A percentile compares a stretch with the other conserved stretches of the same genome.
These are phyloP conservation scores for Chaetothyriales sp. DNA, from an alignment of 2,329 filamentous ascomycete genomes.

Conservation along the genomic window DNA sequence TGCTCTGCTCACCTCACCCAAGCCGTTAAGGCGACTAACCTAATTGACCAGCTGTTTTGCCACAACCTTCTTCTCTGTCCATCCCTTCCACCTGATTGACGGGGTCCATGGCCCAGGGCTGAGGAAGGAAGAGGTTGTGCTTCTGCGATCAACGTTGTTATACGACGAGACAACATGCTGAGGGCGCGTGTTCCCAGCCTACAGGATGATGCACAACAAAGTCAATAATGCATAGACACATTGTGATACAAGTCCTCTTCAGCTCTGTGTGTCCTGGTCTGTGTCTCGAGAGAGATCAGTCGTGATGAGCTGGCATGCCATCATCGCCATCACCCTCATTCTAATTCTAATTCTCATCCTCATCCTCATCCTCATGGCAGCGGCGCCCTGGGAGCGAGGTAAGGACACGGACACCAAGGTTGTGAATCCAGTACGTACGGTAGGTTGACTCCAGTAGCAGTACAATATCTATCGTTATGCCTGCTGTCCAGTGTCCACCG, in stretches of 20 bases:
- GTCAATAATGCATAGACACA: not conserved
- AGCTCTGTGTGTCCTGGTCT: not conserved
- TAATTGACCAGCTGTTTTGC: not conserved
- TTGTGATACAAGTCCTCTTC: not conserved
- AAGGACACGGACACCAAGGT: no score
- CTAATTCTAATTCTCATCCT: no score
- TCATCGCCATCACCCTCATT: not conserved
- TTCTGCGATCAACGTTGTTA: not conserved
- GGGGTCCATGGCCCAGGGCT: no score
- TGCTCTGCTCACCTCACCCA: not conserved
- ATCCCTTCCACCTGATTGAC: not conserved
- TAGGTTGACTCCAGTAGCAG: no score
- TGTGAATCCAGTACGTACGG: no score
- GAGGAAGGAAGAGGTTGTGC: not conserved
- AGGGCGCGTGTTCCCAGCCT: not conserved
- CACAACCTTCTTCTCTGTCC: not conserved
- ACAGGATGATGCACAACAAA: not conserved
- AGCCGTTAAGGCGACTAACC: not conserved
- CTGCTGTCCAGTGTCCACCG: no score
- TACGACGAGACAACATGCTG: not conserved
- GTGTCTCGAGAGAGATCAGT: not conserved
- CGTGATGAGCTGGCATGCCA: not conserved
- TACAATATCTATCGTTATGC: no score
- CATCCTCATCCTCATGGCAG: no score
- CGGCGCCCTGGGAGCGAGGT: no score